Evolutionary conservation across 495 filamentous ascomycete species (phyloP), one percentile per base, ranked within the genome.

Genomic region (Rhypophila decipiens): DNA sequence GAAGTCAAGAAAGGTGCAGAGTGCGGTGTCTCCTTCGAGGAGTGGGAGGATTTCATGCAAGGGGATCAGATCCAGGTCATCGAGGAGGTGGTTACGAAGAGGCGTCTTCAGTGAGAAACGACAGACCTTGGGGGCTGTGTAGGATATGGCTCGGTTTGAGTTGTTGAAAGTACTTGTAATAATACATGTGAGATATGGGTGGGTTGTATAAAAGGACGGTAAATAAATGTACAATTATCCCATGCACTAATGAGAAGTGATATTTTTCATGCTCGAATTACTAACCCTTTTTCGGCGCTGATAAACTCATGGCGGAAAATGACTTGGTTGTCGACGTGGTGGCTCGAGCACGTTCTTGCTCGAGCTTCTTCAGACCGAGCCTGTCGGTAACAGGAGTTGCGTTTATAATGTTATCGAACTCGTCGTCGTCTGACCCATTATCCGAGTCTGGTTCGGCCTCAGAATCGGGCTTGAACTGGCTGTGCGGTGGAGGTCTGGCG

Each of bases 1-100:
- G 86, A 95, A 58, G 90, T 91, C 80, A 83, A 80, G 56, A 97
- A 95, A 73, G 90, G 87, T 34, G 80, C 72, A 35, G 94, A 99
- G 63, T 99, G 94, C 57, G 94, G 94, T 42, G 84, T 99, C 49
- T 80, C 76, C 31, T 96, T 99, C 57, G 79, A 84, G 7, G 74
- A 69, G 31, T 97, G 87, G 85, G 70, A 80, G 15, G 83, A 77
- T 17, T 87, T 97, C 67, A 59, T 80, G 47, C 73, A 81, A 24
- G 93, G 90, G 20, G 94, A 99, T 68, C 76, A 82, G 53, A 72
- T 97, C 50, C 91, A 96, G 70, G 78, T 80, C 18, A 90, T 91
- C 60, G 89, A 96, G 59, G 83, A 90, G 68, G 74, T 81, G 15
- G 61, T 58, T 24, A 88, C 90, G 66, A 85, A 85, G 71, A 76